Evolutionary conservation across 163 green algal genomes (phyloP), one percentile per base, ranked within the genome.

Genomic region (Volvox carteri): DNA sequence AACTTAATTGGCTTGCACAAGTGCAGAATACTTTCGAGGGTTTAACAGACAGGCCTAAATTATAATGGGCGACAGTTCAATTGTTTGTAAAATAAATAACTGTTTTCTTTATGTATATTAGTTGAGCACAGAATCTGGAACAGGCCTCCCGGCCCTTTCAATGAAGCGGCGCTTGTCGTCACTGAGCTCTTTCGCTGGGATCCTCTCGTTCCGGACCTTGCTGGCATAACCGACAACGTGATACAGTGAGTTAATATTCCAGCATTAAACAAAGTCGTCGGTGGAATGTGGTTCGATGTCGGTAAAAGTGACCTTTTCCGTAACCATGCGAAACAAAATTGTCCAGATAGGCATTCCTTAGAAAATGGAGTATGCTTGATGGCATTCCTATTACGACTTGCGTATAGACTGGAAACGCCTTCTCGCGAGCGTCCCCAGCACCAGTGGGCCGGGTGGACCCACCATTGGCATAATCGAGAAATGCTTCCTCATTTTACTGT

Each of bases 81-180:
- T 18, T 79, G 25, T 21, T 37, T 60, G 12, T 23, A 19, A 79
- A 60, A n/a, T 46, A 30, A 33, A 52, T 52, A 50, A 14, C 28
- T 41, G 62, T 73, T 73, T 73, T 73, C 33, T 77, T n/a, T 50
- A 48, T 52, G 67, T 77, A 52, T 52, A 39, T 19, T 21, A 77
- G 5, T 37, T 77, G 16, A 52, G 35, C 33, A 52, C 70, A 52
- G 70, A 54, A 78, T 78, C 39, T 78, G 37, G 70, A 9, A 58
- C 39, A 50, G 70, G 70, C 70, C 70, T 39, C 30, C 70, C 70
- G 70, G 14, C 70, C 41, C 70, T 78, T 78, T 78, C 70, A 23
- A 35, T 56, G 70, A 78, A 78, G 39, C 70, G 70, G 70, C 70
- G 70, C 70, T 78, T 8, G 16, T 4, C 35, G n/a, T n/a, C n/a